Percentiles rank a stretch among this genome's conserved stretches.
phyloP scores from a whole-genome alignment of 1,284 basidiomycete species.

The Veloboletus limbatus region DNA sequence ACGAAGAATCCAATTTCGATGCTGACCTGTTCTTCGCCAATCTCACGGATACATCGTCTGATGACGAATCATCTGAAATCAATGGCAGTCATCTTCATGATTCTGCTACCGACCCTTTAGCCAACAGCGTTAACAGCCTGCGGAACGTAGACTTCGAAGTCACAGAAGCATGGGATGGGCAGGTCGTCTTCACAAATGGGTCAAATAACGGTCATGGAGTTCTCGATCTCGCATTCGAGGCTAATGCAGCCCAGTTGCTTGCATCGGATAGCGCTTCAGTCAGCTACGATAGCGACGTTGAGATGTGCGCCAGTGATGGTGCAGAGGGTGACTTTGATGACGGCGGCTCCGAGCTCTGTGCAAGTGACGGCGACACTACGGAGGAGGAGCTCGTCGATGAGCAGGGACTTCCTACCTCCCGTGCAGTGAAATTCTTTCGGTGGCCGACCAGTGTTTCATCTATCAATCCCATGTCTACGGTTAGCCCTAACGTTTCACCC shows the following conservation, averaged over 20 bases:
- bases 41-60: constrained; percentile 50
- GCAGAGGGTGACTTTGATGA: constrained; percentile 33
- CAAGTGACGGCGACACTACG: constrained; percentile 58
- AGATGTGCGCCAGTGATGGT: constrained; percentile 43
- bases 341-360: constrained; percentile 40
- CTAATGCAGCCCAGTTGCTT: constrained; percentile 45
- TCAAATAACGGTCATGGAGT: constrained; percentile 48
- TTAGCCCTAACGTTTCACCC: constrained; percentile 54
- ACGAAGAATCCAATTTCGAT: constrained; percentile 72
- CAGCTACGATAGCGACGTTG: constrained; percentile 36
- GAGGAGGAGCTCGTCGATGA: constrained; percentile 77
- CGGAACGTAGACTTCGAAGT: constrained; percentile 54
- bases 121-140: constrained; percentile 35
- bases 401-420: constrained; percentile 66
- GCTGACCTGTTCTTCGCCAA: constrained; percentile 78
- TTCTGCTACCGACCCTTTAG: constrained; percentile 39
- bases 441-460: constrained; percentile 59
- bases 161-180: constrained; percentile 68
- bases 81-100: constrained; percentile 32
- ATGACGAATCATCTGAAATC: constrained; percentile 38
- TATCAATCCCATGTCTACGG: constrained; percentile 72
- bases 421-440: constrained; percentile 67
- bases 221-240: constrained; percentile 58
- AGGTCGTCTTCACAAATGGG: constrained; percentile 66
- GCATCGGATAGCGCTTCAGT: constrained; percentile 40